Evolutionary conservation across 2,329 filamentous ascomycete species (phyloP).

Genomic region (Alternaria ventricosa): DNA sequence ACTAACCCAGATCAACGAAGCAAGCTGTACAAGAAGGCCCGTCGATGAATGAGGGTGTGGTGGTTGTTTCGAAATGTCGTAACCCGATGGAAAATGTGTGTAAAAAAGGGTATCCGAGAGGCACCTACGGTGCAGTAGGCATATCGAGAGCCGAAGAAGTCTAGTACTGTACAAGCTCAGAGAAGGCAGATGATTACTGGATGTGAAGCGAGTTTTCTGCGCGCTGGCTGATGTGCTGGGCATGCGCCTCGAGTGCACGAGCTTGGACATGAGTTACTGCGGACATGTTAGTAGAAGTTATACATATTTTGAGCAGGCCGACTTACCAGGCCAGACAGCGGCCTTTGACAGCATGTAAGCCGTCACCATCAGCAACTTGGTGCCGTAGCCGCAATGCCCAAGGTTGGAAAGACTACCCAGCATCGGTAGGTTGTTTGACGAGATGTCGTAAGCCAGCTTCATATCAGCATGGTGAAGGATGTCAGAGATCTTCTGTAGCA

Average conservation of each 20-base stretch:
- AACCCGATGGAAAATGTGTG: not conserved
- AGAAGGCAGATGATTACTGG: conserved; percentile 32
- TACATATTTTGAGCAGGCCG: not conserved
- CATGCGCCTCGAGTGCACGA: conserved; percentile 69
- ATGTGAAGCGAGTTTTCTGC: conserved; percentile 56
- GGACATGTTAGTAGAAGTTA: conserved; percentile 30
- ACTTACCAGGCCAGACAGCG: conserved; percentile 88
- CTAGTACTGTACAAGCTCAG: conserved; percentile 27
- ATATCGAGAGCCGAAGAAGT: not conserved
- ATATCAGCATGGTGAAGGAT: conserved; percentile 78
- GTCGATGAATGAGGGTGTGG: not conserved
- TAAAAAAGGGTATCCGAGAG: not conserved
- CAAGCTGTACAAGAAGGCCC: conserved; percentile 8
- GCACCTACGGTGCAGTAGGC: not conserved
- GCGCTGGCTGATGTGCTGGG: conserved; percentile 67
- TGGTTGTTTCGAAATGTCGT: not conserved
- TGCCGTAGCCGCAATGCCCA: conserved; percentile 74
- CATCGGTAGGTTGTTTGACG: conserved; percentile 56
- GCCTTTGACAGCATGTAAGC: conserved; percentile 88
- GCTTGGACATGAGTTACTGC: conserved; percentile 73
- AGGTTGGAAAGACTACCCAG: conserved; percentile 62
- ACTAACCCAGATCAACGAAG: not conserved
- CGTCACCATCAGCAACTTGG: conserved; percentile 82
- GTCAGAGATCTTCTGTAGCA: conserved; percentile 81
- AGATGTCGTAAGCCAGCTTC: conserved; percentile 71